Percentiles rank a stretch among this genome's conserved stretches.
Conservation (phyloP, 2,329 filamentous ascomycete genomes). For the Plenodomus biglobosus region DNA sequence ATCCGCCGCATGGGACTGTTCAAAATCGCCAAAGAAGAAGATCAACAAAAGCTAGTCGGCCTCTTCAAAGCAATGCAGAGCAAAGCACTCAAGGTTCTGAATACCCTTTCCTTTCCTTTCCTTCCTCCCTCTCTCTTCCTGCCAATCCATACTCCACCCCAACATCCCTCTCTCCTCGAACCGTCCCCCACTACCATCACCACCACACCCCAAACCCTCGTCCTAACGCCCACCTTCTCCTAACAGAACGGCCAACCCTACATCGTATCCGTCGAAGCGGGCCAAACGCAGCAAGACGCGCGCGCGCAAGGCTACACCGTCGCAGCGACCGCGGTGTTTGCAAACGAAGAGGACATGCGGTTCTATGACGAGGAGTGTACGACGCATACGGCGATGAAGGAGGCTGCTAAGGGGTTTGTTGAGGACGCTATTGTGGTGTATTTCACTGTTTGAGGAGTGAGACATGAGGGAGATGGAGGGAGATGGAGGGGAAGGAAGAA, state of each 20-base stretch:
- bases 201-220: slow-evolving; percentile 36
- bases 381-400: slow-evolving; percentile 54
- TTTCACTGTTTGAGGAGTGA: not conserved
- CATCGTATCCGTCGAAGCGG: slow-evolving; percentile 59
- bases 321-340: slow-evolving; percentile 62
- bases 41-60: slow-evolving; percentile 5
- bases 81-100: slow-evolving; percentile 5
- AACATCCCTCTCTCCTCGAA: not conserved
- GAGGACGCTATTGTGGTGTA: slow-evolving; percentile 4
- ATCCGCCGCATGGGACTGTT: slow-evolving; percentile 4
- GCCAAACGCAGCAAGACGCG: slow-evolving; percentile 55
- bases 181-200: not conserved
- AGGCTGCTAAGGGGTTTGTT: slow-evolving; percentile 1
- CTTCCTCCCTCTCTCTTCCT: not conserved
- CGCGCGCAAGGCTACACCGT: slow-evolving; percentile 65
- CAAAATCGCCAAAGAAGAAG: slow-evolving; percentile 4
- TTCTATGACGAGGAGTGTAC: slow-evolving; percentile 63
- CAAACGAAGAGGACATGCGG: slow-evolving; percentile 64
- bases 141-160: no score
- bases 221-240: no score
- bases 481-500: no score
- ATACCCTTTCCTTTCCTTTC: no score
- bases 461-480: no score
- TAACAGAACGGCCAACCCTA: slow-evolving; percentile 64
- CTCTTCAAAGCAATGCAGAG: slow-evolving; percentile 3